These are phyloP conservation scores for Cercis canadensis DNA, from an alignment of 306 rosid genomes.

Conservation along the genomic window DNA sequence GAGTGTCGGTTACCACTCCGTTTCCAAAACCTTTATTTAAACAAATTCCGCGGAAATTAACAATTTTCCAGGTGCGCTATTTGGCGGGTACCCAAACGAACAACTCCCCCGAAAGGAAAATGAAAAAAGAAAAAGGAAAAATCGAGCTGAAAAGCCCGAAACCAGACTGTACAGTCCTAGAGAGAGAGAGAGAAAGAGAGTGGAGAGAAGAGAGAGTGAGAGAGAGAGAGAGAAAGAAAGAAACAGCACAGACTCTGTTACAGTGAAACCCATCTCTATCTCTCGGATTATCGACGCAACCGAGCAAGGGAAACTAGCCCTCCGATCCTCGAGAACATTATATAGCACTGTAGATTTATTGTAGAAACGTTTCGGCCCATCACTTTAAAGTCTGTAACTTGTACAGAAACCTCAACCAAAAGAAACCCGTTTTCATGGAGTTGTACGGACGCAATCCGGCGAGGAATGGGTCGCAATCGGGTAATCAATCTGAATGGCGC, in stretches of 20 bases:
- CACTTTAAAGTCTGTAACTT: slow-evolving; percentile 20
- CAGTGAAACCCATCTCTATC: slow-evolving; percentile 40
- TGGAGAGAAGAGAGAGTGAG: background rate
- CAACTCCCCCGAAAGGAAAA: background rate
- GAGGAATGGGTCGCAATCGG: slow-evolving; percentile 66
- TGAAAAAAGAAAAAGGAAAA: background rate
- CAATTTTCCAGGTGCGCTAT: slow-evolving; percentile 43
- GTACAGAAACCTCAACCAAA: slow-evolving; percentile 31
- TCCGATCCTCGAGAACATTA: slow-evolving; percentile 52
- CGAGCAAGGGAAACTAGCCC: slow-evolving; percentile 34
- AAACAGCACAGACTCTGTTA: slow-evolving; percentile 32
- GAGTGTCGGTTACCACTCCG: slow-evolving; percentile 50
- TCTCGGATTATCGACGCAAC: slow-evolving; percentile 31
- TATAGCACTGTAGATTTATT: slow-evolving; percentile 32
- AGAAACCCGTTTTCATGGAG: slow-evolving; percentile 50
- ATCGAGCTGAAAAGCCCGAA: slow-evolving; percentile 33
- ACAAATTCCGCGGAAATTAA: slow-evolving; percentile 24
- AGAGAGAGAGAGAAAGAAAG: slow-evolving; percentile 24
- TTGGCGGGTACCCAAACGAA: slow-evolving; percentile 49
- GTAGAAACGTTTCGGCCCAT: background rate
- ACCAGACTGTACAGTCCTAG: slow-evolving; percentile 54
- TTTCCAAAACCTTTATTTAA: background rate
- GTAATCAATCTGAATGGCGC: slow-evolving; percentile 69
- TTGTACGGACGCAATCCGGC: slow-evolving; percentile 68
- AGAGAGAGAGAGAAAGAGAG: background rate